A percentile compares a stretch with the other conserved stretches of the same genome.
Evolutionary conservation across 257 asterid species (phyloP).

Genomic region (Nicotiana tomentosiformis): DNA sequence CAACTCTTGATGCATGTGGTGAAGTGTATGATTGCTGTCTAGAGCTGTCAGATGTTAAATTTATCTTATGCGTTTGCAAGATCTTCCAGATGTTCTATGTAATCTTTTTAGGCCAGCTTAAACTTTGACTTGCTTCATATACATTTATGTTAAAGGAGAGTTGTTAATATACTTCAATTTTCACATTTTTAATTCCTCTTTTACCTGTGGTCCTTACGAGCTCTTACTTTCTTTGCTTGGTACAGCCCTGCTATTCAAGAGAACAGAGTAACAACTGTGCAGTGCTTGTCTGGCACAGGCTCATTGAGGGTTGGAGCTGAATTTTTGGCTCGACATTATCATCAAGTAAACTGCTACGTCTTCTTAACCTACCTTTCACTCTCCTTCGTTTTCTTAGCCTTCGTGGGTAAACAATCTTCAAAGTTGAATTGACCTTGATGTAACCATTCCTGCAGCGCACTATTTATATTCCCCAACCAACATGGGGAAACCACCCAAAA

Average conservation of each 20-base stretch:
- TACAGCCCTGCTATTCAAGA: slow-evolving; percentile 86
- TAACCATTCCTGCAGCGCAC: slow-evolving; percentile 51
- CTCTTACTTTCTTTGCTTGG: slow-evolving; percentile 19
- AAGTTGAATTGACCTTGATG: not conserved
- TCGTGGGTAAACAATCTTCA: not conserved
- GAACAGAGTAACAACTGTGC: slow-evolving; percentile 90
- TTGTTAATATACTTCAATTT: not conserved
- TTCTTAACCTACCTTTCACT: not conserved
- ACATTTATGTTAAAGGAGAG: not conserved
- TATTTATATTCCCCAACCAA: slow-evolving; percentile 81
- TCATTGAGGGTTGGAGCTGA: slow-evolving; percentile 97
- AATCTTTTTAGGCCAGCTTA: not conserved
- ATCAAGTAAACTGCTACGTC: slow-evolving; percentile 43
- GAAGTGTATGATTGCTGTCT: not conserved
- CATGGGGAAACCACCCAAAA: slow-evolving; percentile 98
- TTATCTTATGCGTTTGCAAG: not conserved
- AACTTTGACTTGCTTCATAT: not conserved
- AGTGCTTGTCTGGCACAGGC: slow-evolving; percentile 99
- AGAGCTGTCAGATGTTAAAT: not conserved
- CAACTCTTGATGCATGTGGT: not conserved
- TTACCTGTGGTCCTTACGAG: not conserved
- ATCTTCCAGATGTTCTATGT: not conserved
- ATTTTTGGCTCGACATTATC: slow-evolving; percentile 79
- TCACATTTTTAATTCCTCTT: not conserved
- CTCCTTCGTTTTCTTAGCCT: not conserved